Evolutionary conservation across 768 basidiomycete genomes (phyloP), one percentile per base, ranked within the genome.

Genomic region (Suillus subalutaceus): DNA sequence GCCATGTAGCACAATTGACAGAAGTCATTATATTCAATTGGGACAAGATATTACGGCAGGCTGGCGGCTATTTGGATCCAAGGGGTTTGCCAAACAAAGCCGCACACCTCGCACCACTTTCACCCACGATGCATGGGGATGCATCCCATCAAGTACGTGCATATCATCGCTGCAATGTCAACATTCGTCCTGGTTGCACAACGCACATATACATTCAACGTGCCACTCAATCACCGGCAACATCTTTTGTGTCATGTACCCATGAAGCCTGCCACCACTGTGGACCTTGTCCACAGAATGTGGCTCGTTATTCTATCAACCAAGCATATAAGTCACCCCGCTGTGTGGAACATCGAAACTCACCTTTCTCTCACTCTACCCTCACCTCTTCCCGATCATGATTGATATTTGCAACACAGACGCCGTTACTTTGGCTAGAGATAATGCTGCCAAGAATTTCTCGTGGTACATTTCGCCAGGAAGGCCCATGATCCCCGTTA

Each of bases 391-490:
- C 9, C 15, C 23, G 40, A 59, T 26, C 23, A 59, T 59, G 57
- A 41, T 26, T 20, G 16, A 12, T 15, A 10, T 38, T 16, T 58
- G 7, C 57, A 16, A 59, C 2, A 0, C 8, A 26, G 16, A 41
- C 16, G 16, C 35, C 32, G 10, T 60, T 16, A 20, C 8, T 18
- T 58, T 58, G 23, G 35, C 13, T 15, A 60, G 61, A 63, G 64
- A 65, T 35, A 1, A 15, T n/a, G 32, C 16, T 3, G 37, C 40
- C 12, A 65, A 37, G 35, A 65, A 65, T 18, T 44, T 65, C 40
- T 63, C 44, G 18, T 63, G 60, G 64, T 32, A 13, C 37, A 60
- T 65, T 18, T 48, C 46, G 12, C 55, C 61, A n/a, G 64, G 64
- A 37, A 65, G 44, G 41, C 20, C 61, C 35, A 63, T 59, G 15